Conservation (phyloP, 2,329 filamentous ascomycete genomes). For the Dendryphion nanum region DNA sequence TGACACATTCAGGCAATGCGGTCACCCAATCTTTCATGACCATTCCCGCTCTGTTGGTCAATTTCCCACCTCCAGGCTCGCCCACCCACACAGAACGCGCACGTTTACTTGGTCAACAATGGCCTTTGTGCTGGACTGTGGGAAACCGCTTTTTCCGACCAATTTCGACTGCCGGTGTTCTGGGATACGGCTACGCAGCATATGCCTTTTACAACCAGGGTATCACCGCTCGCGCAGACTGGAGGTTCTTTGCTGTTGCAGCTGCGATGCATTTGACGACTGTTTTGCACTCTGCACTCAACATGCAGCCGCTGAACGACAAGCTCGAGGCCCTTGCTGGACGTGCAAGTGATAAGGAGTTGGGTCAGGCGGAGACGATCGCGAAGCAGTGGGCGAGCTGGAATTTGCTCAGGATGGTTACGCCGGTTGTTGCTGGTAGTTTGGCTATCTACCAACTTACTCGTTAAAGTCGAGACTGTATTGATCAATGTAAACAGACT, state of each 20-base stretch:
- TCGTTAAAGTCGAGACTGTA: too few species aligned
- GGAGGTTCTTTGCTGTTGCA: conserved; percentile 45
- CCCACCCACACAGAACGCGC: conserved; percentile 44
- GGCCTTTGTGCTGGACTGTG: conserved; percentile 52
- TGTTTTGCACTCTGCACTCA: conserved; percentile 50
- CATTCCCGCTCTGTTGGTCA: conserved; percentile 48
- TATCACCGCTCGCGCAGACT: conserved; percentile 39
- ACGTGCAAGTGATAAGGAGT: conserved; percentile 29
- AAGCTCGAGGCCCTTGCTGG: conserved; percentile 45
- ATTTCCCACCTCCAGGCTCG: conserved; percentile 44
- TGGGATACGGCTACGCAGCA: conserved; percentile 48
- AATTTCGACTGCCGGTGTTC: conserved; percentile 49
- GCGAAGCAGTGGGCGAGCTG: conserved; percentile 37
- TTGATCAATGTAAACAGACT: too few species aligned
- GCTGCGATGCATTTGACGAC: conserved; percentile 48
- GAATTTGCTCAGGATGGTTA: conserved; percentile 37
- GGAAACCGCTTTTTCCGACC: conserved; percentile 54
- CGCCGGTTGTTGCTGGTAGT: conserved; percentile 31
- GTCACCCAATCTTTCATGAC: conserved; percentile 55
- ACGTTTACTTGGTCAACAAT: conserved; percentile 48
- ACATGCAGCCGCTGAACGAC: conserved; percentile 53
- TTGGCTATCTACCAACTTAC: conserved; percentile 32
- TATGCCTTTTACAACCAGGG: conserved; percentile 37
- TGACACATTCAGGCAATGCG: conserved; percentile 45
- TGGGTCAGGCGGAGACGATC: conserved; percentile 29